Percentiles rank a stretch among this genome's conserved stretches.
These are phyloP conservation scores for Cystofilobasidium capitatum DNA, from an alignment of 768 basidiomycete species.

Conservation along the genomic window DNA sequence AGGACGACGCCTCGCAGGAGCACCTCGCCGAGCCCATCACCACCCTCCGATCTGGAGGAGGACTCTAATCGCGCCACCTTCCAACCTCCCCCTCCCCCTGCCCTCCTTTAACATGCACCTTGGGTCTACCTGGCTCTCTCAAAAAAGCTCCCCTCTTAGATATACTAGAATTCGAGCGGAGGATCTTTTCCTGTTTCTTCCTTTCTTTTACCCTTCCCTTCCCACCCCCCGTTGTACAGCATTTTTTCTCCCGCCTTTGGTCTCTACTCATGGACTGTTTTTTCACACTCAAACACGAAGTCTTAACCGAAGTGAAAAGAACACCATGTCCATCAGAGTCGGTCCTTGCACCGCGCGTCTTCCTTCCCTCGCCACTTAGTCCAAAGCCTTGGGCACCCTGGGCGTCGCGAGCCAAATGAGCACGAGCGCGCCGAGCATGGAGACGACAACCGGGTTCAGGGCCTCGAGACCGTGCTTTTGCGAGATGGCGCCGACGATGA, in stretches of 20 bases:
- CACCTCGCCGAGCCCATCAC: constrained; percentile 4
- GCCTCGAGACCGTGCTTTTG: neutral
- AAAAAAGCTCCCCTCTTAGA: neutral
- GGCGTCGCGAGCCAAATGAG: neutral
- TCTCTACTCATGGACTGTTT: too few relatives aligned
- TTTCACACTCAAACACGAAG: too few relatives aligned
- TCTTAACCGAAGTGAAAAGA: too few relatives aligned
- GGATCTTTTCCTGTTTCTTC: neutral
- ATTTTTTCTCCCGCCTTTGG: too few relatives aligned
- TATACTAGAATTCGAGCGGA: neutral
- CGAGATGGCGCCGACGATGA: constrained; percentile 30
- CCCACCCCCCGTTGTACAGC: too few relatives aligned
- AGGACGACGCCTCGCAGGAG: neutral
- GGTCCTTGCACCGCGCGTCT: too few relatives aligned
- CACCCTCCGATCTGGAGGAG: neutral
- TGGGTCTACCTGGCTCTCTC: too few relatives aligned
- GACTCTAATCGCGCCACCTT: neutral
- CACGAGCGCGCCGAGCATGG: neutral
- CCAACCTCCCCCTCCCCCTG: neutral
- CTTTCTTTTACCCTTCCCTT: neutral
- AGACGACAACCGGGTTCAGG: neutral
- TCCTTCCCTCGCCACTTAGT: too few relatives aligned
- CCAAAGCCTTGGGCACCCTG: neutral
- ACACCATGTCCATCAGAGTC: too few relatives aligned
- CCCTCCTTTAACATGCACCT: too few relatives aligned